Percentiles rank a stretch among this genome's conserved stretches.
These are phyloP conservation scores for Calendula officinalis DNA, from an alignment of 129 eudicot species.

Conservation along the genomic window DNA sequence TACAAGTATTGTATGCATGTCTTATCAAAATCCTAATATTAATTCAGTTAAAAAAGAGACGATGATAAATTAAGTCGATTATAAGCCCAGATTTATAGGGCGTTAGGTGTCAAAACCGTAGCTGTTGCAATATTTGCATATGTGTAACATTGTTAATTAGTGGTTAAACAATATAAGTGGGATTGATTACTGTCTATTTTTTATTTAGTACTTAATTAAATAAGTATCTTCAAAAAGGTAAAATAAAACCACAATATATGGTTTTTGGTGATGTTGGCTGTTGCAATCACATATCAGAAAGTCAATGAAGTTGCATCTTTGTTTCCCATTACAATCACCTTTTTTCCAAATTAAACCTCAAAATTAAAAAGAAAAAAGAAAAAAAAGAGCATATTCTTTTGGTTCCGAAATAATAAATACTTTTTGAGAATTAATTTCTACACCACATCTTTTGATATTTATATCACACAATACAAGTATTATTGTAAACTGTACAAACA, in stretches of 20 bases:
- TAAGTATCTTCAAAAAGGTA: neutral
- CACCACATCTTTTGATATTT: too few relatives aligned
- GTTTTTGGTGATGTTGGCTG: slow-evolving; percentile 21
- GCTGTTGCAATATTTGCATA: too few relatives aligned
- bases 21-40: too few relatives aligned
- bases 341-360: neutral
- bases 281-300: slow-evolving; percentile 35
- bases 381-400: neutral
- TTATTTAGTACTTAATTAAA: neutral
- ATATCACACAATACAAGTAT: too few relatives aligned
- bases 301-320: slow-evolving; percentile 30
- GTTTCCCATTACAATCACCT: slow-evolving; percentile 31
- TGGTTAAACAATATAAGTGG: neutral
- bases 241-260: slow-evolving; percentile 1
- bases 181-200: neutral
- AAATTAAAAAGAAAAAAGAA: neutral
- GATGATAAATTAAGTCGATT: too few relatives aligned
- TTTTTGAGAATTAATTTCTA: too few relatives aligned
- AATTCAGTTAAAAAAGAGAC: too few relatives aligned
- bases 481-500: too few relatives aligned
- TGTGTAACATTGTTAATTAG: neutral
- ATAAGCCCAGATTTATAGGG: too few relatives aligned
- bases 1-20: too few relatives aligned
- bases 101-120: too few relatives aligned
- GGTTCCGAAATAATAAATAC: neutral